Evolutionary conservation across 2,329 filamentous ascomycete genomes (phyloP), one percentile per base, ranked within the genome.

Genomic region (Trichophyton equinum): DNA sequence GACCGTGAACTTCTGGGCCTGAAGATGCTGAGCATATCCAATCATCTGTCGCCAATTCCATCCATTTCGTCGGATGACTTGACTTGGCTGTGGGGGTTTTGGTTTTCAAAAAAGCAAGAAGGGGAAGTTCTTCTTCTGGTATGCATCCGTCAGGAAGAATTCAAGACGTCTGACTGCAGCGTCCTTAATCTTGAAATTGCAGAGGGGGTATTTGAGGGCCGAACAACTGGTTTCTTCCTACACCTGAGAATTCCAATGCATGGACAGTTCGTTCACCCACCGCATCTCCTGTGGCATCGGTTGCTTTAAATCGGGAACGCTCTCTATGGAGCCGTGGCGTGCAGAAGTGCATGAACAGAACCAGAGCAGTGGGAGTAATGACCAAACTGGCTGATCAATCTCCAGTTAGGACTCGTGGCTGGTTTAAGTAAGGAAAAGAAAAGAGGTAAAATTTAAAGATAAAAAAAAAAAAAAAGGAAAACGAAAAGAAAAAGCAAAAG

Each of bases 1-100:
- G 49, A 53, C 49, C 49, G 49, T 53, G 49, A 53, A 53, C 49
- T 33, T 53, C 27, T 53, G 49, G 49, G 25, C 49, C 25, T 53
- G 49, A 33, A 53, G 49, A 33, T 30, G 22, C 13, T 30, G 27
- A 20, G 27, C 3, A 53, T 33, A 33, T 15, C 49, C 49, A 53
- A 53, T 53, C 49, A 53, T 20, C 20, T 20, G 49, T 5, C 49
- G 30, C 7, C 13, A n/a, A 4, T 30, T 33, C 15, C 49, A 53
- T 25, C 27, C 49, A 30, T 53, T 15, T 33, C 49, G 2, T 53
- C 22, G 49, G 27, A 30, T 53, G 27, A 53, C 22, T 53, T 30
- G 27, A 53, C 22, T 53, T 53, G 49, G 27, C 22, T 53, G 22
- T 53, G 22, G 49, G 27, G 49, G 49, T 30, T 33, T 53, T 53